Conservation (phyloP, 768 basidiomycete genomes). For the Lactifluus subvellereus region DNA sequence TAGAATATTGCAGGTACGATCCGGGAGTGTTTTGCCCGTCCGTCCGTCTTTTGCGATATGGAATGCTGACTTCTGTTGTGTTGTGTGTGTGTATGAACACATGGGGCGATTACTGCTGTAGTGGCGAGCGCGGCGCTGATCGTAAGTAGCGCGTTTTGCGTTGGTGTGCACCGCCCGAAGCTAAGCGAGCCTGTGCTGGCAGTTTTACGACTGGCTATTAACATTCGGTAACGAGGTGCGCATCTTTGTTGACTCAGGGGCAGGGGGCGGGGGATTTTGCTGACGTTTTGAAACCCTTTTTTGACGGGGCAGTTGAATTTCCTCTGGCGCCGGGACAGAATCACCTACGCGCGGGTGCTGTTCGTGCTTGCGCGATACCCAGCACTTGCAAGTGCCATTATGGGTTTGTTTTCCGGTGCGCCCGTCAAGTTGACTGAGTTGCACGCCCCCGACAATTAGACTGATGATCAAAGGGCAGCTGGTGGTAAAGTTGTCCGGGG, state of each 20-base stretch:
- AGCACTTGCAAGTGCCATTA: conserved; percentile 1
- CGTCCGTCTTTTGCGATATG: background rate
- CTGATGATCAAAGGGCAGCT: background rate
- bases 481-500: background rate
- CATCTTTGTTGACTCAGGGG: background rate
- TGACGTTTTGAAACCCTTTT: background rate
- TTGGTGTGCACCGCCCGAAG: too few species aligned
- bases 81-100: background rate
- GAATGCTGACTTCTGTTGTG: background rate
- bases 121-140: conserved; percentile 9
- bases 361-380: conserved; percentile 17
- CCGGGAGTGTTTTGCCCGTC: too few species aligned
- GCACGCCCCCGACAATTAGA: background rate
- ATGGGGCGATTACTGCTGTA: background rate
- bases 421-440: background rate
- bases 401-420: conserved; percentile 13
- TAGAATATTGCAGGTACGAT: conserved; percentile 7
- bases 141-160: background rate
- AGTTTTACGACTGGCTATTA: conserved; percentile 20
- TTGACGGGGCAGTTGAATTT: background rate
- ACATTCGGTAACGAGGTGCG: conserved; percentile 10
- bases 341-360: background rate
- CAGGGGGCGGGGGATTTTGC: too few species aligned
- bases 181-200: background rate
- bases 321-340: conserved; percentile 4